Evolutionary conservation across 2,329 filamentous ascomycete species (phyloP).

Genomic region (Thielaviopsis euricoi): DNA sequence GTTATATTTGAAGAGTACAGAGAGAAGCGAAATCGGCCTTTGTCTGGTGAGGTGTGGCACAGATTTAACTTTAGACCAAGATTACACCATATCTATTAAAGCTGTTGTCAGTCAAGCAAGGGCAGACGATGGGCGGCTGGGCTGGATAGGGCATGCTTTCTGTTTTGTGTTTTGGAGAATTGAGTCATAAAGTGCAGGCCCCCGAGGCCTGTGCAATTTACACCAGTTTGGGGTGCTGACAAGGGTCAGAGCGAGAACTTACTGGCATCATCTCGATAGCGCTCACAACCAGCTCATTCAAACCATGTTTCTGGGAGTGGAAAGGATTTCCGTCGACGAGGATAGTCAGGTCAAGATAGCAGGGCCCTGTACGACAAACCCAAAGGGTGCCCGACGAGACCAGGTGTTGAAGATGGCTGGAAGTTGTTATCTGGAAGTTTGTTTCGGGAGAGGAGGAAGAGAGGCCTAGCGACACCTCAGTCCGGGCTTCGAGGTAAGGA

Average conservation of each 20-base stretch:
- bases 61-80: slow-evolving; percentile 8
- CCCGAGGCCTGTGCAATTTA: neutral
- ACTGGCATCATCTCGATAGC: slow-evolving; percentile 10
- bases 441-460: neutral
- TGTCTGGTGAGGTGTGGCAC: neutral
- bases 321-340: slow-evolving; percentile 8
- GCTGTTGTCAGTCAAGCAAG: slow-evolving; percentile 7
- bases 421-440: neutral
- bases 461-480: neutral
- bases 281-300: slow-evolving; percentile 2
- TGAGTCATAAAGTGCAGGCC: neutral
- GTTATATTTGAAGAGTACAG: slow-evolving; percentile 9
- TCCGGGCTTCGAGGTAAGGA: neutral
- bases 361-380: slow-evolving; percentile 11
- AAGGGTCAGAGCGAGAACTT: neutral
- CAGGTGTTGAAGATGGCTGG: slow-evolving; percentile 2
- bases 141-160: neutral
- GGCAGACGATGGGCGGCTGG: neutral
- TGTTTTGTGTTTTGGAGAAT: neutral
- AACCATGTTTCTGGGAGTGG: neutral
- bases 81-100: slow-evolving; percentile 10
- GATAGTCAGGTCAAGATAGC: slow-evolving; percentile 6
- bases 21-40: slow-evolving; percentile 6
- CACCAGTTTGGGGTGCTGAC: neutral
- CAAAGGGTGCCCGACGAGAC: slow-evolving; percentile 6